Base-by-base conservation (phyloP, 768 basidiomycete genomes). In the Terana coerulea region DNA sequence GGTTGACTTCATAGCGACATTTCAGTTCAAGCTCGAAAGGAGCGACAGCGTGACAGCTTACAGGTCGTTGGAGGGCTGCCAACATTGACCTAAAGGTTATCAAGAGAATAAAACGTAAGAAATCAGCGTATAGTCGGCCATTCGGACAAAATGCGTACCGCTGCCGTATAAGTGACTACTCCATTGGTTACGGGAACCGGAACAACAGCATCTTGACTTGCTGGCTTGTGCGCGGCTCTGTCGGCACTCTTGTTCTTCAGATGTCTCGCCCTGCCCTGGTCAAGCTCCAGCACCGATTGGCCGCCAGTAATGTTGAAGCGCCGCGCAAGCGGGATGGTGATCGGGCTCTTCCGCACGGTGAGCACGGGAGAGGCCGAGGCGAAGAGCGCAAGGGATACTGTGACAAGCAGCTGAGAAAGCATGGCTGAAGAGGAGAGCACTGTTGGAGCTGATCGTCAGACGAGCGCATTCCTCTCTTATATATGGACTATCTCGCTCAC, bases 291-390 rank as follows among this genome's bases (percentile, higher is more conserved):
- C 34, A 86, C 63, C 50, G 77, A 77, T 53, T 66, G 65, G 11
- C 73, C 55, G 53, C 77, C 76, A 11, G 70, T 77, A 53, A 71
- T 53, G 64, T 83, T 82, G 61, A 83, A 59, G 49, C 72, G 70
- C 60, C 76, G 75, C 11, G 81, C 74, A 35, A 86, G 61, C n/a
- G 78, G 71, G n/a, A 85, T 61, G 3, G 74, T 73, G 34, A 68
- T 53, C n/a, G 55, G 52, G 36, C 52, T 44, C 10, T 63, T 52
- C 50, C 58, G 60, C 37, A 64, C 47, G 28, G 58, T 53, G 22
- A 69, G 47, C 19, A 49, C 28, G 9, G 64, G 58, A 24, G 50
- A 59, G 14, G 62, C 59, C 7, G 57, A 36, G 11, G 59, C 52
- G 33, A 53, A 43, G 26, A 63, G 46, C 8, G 59, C 60, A 24